Base-by-base conservation (phyloP, 2,329 filamentous ascomycete genomes). In the Aureobasidium sp. region DNA sequence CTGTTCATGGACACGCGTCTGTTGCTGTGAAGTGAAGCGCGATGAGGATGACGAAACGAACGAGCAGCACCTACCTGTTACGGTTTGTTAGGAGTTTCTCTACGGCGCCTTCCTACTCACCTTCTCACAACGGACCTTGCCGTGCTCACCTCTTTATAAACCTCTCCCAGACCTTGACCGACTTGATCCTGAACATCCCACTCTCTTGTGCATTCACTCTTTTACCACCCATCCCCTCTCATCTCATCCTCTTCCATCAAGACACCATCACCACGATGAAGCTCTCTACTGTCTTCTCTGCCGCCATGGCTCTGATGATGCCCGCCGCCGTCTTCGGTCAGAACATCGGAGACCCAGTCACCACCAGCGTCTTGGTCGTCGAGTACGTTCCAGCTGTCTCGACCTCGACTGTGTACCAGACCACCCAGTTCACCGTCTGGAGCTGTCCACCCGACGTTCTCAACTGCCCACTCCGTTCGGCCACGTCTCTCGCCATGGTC, bases 321-420 rank as follows among this genome's bases (percentile, higher is more conserved):
- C 31, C 47, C 15, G 37, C 57, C 27, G 31, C 58, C 31, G 39
- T 61, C 62, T 22, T 29, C 7, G 59, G 17, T 8, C 49, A 61
- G 48, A 31, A 22, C 52, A 42, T 60, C 39, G 54, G 44, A 44
- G 49, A 52, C 33, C 17, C 47, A 4, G 58, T 63, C 40, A 64
- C 60, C n/a, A 65, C 66, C 49, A 67, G 59, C 44, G 63, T 68
- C 27, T 63, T 69, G 19, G 56, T 71, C 57, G 66, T 72, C 57
- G 66, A 71, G 49, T 66, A 68, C 59, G 63, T 68, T 35, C 70
- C 71, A 2, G 72, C 71, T 40, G 68, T 71, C 62, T 72, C 73
- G 61, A 74, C 73, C 64, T 78, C 76, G 64, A 70, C 72, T 52
- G 72, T 75, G 68, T 77, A 74, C 68, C 69, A 70, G 62, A 79